These are phyloP conservation scores for Phytophthora aleatoria DNA, from an alignment of 352 stramenopile genomes.

Conservation along the genomic window DNA sequence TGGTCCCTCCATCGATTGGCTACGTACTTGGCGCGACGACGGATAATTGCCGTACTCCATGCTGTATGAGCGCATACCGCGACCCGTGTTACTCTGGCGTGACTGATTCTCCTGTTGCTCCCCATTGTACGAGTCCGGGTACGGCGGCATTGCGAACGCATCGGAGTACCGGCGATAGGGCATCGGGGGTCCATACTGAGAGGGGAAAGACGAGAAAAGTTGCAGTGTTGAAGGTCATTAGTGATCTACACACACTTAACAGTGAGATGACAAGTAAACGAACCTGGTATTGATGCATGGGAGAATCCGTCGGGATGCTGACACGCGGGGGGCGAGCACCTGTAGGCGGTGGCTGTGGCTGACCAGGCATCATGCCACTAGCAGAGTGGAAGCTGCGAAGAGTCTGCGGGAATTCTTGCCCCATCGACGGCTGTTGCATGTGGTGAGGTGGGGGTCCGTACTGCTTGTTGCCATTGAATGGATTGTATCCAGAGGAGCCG, in stretches of 20 bases:
- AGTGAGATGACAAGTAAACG: constrained; percentile 8
- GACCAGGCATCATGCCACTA: constrained; percentile 41
- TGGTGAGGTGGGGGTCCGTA: constrained; percentile 44
- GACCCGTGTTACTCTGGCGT: constrained; percentile 47
- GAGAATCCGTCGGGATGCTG: constrained; percentile 67
- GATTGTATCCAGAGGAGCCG: constrained; percentile 53
- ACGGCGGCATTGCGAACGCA: constrained; percentile 62
- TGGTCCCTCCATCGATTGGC: constrained; percentile 75
- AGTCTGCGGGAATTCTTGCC: constrained; percentile 59
- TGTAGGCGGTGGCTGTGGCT: constrained; percentile 33
- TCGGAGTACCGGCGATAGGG: constrained; percentile 81
- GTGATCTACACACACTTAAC: background rate
- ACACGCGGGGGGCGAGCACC: constrained; percentile 68
- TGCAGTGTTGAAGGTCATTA: constrained; percentile 4
- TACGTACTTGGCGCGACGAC: constrained; percentile 62
- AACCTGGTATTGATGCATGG: constrained; percentile 77
- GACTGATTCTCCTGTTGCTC: constrained; percentile 61
- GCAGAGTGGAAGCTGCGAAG: constrained; percentile 62
- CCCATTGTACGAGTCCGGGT: constrained; percentile 58
- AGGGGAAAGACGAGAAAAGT: background rate
- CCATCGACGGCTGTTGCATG: constrained; percentile 46
- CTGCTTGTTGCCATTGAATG: constrained; percentile 57
- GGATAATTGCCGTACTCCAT: constrained; percentile 71
- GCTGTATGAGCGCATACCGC: constrained; percentile 75
- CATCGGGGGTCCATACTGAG: constrained; percentile 53